Conservation (phyloP, 768 basidiomycete species). For the Phlebiopsis flavidoalba region DNA sequence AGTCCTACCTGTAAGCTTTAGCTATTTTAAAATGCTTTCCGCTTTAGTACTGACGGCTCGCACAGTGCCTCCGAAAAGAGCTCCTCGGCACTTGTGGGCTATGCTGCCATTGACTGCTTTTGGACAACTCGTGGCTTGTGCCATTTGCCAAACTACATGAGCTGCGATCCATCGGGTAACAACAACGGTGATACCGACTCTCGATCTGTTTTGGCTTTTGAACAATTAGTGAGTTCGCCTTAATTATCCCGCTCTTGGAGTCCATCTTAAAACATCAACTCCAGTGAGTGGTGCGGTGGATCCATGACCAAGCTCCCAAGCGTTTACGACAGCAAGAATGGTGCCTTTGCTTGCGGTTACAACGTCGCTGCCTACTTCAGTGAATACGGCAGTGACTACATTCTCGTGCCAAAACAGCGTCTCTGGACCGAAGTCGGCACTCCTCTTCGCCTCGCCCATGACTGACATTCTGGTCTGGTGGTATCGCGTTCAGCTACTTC, state of each 20-base stretch:
- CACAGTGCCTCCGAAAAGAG: slow-evolving; percentile 57
- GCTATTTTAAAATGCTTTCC: not conserved
- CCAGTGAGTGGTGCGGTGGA: slow-evolving; percentile 83
- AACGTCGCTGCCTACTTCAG: slow-evolving; percentile 88
- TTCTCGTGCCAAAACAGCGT: slow-evolving; percentile 51
- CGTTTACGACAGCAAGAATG: slow-evolving; percentile 52
- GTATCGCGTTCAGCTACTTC: slow-evolving; percentile 88
- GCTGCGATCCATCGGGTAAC: slow-evolving; percentile 56
- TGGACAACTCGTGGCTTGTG: slow-evolving; percentile 49
- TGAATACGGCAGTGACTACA: slow-evolving; percentile 84
- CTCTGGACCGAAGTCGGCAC: slow-evolving; percentile 77
- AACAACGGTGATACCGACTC: slow-evolving; percentile 56
- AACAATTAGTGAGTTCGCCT: slow-evolving; percentile 70
- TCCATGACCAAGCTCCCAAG: slow-evolving; percentile 45
- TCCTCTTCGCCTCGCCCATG: slow-evolving; percentile 70
- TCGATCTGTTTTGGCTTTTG: slow-evolving; percentile 85
- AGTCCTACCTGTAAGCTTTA: slow-evolving; percentile 68
- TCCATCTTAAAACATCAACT: slow-evolving; percentile 10
- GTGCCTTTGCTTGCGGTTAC: slow-evolving; percentile 53
- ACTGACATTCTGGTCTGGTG: slow-evolving; percentile 82
- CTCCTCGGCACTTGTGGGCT: slow-evolving; percentile 70
- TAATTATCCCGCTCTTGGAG: not conserved
- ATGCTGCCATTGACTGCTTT: slow-evolving; percentile 86
- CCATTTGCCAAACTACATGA: slow-evolving; percentile 73
- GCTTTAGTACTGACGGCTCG: slow-evolving; percentile 6